Evolutionary conservation across 225 moss, liverwort and hornwort genomes (phyloP), one percentile per base, ranked within the genome.

Genomic region (Anthoceros angustus): DNA sequence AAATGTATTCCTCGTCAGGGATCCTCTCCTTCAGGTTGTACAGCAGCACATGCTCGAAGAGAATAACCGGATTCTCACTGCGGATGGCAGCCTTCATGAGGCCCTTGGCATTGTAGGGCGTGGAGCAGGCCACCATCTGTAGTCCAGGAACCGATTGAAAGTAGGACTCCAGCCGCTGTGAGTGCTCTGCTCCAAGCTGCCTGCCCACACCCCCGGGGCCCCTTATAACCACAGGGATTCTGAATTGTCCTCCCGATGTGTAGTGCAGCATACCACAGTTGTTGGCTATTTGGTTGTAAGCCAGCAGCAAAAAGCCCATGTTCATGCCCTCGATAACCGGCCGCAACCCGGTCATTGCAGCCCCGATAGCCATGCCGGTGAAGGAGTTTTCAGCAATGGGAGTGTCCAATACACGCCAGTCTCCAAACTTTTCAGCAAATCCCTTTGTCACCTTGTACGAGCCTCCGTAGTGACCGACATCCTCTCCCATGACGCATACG

Each of bases 201-300:
- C 94, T 79, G 7, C 94, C 94, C 76, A 95, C 94, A 42, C 94
- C 94, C 68, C 94, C 94, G 0, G 94, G 94, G 0, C 94, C 94
- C 25, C 94, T 80, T 70, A 95, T 95, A 41, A 95, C 94, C 67
- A 91, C 81, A 0, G 94, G 94, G 68, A 95, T 95, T 6, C 80
- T 82, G 64, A 95, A 95, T 75, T 95, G 94, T 2, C 94, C 94
- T 55, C 94, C 94, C 46, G 94, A 95, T 20, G 94, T 95, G 70
- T 95, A 95, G 74, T 95, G 94, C 75, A 95, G 69, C 94, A 95
- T 95, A 11, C 94, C 94, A 64, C 94, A 95, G 75, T 95, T 95
- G 74, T 95, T 95, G 2, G 94, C 86, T 68, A 95, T 95, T 65
- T 95, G 90, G 78, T 95, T 95, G 69, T 86, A 95, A 25, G 94